phyloP scores from a whole-genome alignment of 2,329 filamentous ascomycete species.

The Stachybotrys elegans region DNA sequence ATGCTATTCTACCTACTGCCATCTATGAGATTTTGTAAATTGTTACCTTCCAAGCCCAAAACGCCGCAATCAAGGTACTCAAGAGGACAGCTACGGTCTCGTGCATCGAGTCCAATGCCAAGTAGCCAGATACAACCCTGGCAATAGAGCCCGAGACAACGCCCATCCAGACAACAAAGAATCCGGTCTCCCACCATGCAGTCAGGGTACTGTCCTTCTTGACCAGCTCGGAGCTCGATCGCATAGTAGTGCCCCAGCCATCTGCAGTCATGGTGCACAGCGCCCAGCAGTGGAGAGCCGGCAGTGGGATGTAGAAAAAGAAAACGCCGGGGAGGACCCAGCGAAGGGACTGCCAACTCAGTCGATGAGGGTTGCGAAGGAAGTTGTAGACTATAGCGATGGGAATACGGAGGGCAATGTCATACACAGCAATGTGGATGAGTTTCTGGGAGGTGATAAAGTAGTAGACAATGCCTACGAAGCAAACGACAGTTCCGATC shows the following conservation, averaged over 20 bases:
- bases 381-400: constrained; percentile 13
- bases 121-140: neutral
- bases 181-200: constrained; percentile 17
- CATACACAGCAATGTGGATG: constrained; percentile 10
- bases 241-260: constrained; percentile 19
- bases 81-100: neutral
- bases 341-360: constrained; percentile 7
- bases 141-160: constrained; percentile 11
- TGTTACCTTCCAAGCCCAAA: neutral
- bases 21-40: neutral
- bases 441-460: constrained; percentile 14
- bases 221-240: constrained; percentile 11
- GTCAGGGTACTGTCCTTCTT: constrained; percentile 12
- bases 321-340: constrained; percentile 18
- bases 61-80: neutral
- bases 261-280: constrained; percentile 17
- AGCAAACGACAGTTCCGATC: constrained; percentile 13
- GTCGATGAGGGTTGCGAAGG: constrained; percentile 16
- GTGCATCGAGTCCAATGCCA: neutral
- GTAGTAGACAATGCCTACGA: constrained; percentile 14
- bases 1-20: too few species aligned
- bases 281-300: constrained; percentile 18
- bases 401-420: constrained; percentile 11
- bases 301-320: constrained; percentile 18
- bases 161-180: constrained; percentile 19